Conservation (phyloP, 345 rosid genomes). For the Gossypioides kirkii region DNA sequence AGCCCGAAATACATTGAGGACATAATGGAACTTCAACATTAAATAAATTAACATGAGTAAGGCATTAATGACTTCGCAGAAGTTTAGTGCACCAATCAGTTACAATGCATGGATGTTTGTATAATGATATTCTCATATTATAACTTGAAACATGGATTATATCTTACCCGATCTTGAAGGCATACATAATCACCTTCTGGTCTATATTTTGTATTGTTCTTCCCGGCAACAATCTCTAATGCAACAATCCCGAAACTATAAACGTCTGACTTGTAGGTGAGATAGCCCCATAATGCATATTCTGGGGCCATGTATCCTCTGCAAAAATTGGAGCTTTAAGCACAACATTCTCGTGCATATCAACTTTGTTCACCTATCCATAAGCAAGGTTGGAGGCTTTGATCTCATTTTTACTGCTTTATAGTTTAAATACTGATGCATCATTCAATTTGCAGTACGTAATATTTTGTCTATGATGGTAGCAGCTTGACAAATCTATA, state of each 20-base stretch:
- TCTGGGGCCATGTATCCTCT: constrained; percentile 68
- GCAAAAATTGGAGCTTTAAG: constrained; percentile 8
- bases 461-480: background rate
- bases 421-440: background rate
- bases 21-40: background rate
- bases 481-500: background rate
- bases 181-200: constrained; percentile 36
- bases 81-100: background rate
- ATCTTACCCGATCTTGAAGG: constrained; percentile 51
- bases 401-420: background rate
- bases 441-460: background rate
- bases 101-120: background rate
- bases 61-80: background rate
- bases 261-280: constrained; percentile 56
- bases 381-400: background rate
- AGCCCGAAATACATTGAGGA: constrained; percentile 24
- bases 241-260: constrained; percentile 59
- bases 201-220: constrained; percentile 37
- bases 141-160: background rate
- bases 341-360: background rate
- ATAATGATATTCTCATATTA: background rate
- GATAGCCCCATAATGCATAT: constrained; percentile 60
- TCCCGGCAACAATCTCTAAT: constrained; percentile 50
- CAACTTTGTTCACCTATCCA: background rate
- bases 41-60: background rate